phyloP scores from a whole-genome alignment of 2,329 filamentous ascomycete species.

The Arthroderma sp. region DNA sequence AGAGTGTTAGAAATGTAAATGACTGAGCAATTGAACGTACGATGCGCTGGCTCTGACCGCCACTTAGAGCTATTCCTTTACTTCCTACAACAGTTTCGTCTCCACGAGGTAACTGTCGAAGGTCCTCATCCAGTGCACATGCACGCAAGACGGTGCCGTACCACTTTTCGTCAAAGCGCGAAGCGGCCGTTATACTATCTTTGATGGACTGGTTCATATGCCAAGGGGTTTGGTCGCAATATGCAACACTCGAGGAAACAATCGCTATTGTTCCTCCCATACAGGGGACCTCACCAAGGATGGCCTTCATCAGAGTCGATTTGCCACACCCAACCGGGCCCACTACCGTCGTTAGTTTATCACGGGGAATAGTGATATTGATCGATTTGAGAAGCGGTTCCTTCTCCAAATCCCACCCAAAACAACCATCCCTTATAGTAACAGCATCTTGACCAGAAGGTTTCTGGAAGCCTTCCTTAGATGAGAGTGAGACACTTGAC shows the following conservation, averaged over 20 bases:
- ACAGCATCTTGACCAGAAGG: constrained; percentile 19
- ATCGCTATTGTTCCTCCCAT: constrained; percentile 23
- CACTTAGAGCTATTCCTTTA: constrained; percentile 39
- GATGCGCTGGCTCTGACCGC: constrained; percentile 41
- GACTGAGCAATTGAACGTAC: constrained; percentile 15
- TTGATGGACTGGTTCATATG: constrained; percentile 30
- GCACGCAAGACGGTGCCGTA: constrained; percentile 25
- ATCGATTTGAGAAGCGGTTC: constrained; percentile 30
- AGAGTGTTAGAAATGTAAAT: not conserved
- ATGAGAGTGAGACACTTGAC: constrained; percentile 7
- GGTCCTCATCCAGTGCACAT: constrained; percentile 27
- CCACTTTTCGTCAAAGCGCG: constrained; percentile 24
- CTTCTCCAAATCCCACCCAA: constrained; percentile 35
- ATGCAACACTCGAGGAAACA: constrained; percentile 23
- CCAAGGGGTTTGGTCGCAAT: constrained; percentile 31
- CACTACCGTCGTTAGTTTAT: constrained; percentile 36
- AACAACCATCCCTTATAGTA: constrained; percentile 32
- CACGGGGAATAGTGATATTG: constrained; percentile 27
- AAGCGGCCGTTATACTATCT: constrained; percentile 28
- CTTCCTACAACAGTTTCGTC: constrained; percentile 38
- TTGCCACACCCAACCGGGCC: constrained; percentile 42
- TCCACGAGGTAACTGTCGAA: constrained; percentile 27
- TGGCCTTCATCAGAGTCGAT: constrained; percentile 35
- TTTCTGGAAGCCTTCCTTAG: constrained; percentile 7
- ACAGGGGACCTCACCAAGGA: constrained; percentile 32